A percentile compares a stretch with the other conserved stretches of the same genome.
Conservation (phyloP, 352 stramenopile species). For the Globisporangium ultimum region DNA sequence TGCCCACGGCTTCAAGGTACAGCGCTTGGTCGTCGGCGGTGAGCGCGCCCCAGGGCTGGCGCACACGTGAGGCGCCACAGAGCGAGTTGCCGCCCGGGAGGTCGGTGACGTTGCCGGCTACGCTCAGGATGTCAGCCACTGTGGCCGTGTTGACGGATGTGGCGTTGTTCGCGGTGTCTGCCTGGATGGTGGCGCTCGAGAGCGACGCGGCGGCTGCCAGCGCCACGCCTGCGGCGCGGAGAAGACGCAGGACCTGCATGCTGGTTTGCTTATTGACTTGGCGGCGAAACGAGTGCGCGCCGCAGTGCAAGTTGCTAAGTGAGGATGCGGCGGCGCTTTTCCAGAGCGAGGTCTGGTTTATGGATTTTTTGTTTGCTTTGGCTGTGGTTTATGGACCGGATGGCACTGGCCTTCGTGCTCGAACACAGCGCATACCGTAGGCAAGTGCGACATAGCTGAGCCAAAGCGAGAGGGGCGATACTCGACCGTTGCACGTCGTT, state of each 20-base stretch:
- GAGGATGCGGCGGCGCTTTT: neutral
- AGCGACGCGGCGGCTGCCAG: neutral
- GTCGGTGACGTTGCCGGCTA: conserved; percentile 34
- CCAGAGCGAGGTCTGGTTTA: conserved; percentile 8
- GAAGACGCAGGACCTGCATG: conserved; percentile 15
- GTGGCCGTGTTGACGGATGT: conserved; percentile 15
- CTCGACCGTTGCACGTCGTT: too few species aligned
- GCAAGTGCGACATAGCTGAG: too few species aligned
- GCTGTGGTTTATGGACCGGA: conserved; percentile 1
- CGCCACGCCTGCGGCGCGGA: conserved; percentile 10
- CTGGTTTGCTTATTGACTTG: neutral
- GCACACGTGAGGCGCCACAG: conserved; percentile 38
- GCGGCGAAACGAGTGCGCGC: neutral
- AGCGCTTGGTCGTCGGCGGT: conserved; percentile 39
- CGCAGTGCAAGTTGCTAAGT: conserved; percentile 11
- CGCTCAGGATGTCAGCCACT: conserved; percentile 32
- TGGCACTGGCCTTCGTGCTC: too few species aligned
- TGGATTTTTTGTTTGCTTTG: conserved; percentile 2
- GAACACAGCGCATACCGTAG: too few species aligned
- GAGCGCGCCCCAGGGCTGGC: conserved; percentile 49
- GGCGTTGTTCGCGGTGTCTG: conserved; percentile 3
- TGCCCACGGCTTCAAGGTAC: conserved; percentile 47
- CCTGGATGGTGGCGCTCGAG: conserved; percentile 1
- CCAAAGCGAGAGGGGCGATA: too few species aligned
- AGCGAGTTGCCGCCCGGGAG: conserved; percentile 48